These are phyloP conservation scores for Mycena maculata DNA, from an alignment of 768 basidiomycete species.

Conservation along the genomic window DNA sequence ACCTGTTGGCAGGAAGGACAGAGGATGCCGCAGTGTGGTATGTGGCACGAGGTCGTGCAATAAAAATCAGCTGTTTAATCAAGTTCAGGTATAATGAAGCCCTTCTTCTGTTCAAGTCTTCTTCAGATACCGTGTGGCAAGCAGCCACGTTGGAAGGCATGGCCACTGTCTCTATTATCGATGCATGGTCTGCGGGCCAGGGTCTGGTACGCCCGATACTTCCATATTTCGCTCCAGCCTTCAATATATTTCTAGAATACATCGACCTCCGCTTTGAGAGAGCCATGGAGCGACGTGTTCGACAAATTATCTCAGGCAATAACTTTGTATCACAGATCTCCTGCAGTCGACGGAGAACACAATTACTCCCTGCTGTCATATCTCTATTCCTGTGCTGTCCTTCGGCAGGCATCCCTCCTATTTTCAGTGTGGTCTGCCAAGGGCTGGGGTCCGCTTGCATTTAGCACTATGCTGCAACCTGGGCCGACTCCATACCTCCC, in stretches of 20 bases:
- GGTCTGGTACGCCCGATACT: conserved; percentile 66
- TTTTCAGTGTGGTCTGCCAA: conserved; percentile 88
- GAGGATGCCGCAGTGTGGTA: conserved; percentile 88
- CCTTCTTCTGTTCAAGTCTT: conserved; percentile 75
- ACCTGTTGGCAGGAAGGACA: conserved; percentile 86
- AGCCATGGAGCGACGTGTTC: conserved; percentile 80
- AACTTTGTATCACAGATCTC: conserved; percentile 70
- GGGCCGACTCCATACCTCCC: conserved; percentile 69
- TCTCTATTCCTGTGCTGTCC: conserved; percentile 73
- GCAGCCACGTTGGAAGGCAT: conserved; percentile 89
- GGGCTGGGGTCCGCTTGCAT: conserved; percentile 86
- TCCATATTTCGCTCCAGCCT: conserved; percentile 22
- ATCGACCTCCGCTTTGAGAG: conserved; percentile 62
- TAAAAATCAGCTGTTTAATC: conserved; percentile 17
- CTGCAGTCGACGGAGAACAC: conserved; percentile 65
- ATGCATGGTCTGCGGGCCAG: conserved; percentile 85
- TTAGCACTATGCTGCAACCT: conserved; percentile 79
- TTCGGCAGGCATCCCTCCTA: conserved; percentile 80
- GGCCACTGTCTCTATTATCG: conserved; percentile 81
- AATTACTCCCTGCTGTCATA: conserved; percentile 73
- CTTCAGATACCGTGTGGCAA: conserved; percentile 88
- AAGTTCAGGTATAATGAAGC: conserved; percentile 87
- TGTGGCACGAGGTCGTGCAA: conserved; percentile 30
- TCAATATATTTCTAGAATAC: conserved; percentile 58
- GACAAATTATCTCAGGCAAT: conserved; percentile 80